These are phyloP conservation scores for Eucalyptus erythrocorys DNA, from an alignment of 345 rosid species.

Conservation along the genomic window DNA sequence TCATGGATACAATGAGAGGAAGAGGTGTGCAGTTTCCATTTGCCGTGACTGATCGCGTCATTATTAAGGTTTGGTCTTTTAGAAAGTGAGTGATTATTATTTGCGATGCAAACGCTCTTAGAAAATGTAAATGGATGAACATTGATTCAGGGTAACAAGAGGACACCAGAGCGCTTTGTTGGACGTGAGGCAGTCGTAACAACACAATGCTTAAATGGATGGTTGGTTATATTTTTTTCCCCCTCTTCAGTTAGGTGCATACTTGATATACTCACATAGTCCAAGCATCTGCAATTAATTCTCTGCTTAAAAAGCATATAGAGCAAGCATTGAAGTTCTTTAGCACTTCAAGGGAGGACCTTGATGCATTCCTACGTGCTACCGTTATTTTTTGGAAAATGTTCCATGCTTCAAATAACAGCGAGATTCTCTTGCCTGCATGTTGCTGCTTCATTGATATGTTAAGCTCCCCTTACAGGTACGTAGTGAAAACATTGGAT, in stretches of 20 bases:
- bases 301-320: neutral
- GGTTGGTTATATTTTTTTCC: constrained; percentile 28
- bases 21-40: constrained; percentile 88
- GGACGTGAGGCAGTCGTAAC: constrained; percentile 90
- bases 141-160: constrained; percentile 76
- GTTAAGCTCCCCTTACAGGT: constrained; percentile 28
- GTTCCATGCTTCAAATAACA: neutral
- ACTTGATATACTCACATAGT: neutral
- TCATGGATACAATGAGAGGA: constrained; percentile 39
- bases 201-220: constrained; percentile 95
- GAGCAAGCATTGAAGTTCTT: neutral
- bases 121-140: neutral
- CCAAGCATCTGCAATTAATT: neutral
- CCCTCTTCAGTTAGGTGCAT: neutral
- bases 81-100: neutral
- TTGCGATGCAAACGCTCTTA: neutral
- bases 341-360: neutral
- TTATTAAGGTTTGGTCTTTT: constrained; percentile 55
- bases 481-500: constrained; percentile 87
- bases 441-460: neutral
- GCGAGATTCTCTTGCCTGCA: neutral
- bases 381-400: neutral
- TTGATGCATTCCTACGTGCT: neutral
- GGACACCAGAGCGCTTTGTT: constrained; percentile 87
- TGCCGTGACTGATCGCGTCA: constrained; percentile 73